Evolutionary conservation across 2,329 filamentous ascomycete species (phyloP).

Genomic region (Sporothrix variecibatus): DNA sequence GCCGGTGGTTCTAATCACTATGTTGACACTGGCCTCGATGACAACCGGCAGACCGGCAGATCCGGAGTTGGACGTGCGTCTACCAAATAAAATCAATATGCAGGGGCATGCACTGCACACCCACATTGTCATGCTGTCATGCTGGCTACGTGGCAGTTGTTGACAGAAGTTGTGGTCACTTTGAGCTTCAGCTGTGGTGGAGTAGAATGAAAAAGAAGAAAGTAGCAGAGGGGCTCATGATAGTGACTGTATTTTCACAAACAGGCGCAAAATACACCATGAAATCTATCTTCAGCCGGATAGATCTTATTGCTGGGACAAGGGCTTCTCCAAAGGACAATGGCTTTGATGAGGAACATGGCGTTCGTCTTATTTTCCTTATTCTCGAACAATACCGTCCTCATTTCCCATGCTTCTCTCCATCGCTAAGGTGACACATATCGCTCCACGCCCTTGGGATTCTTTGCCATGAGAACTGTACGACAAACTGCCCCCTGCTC

Average conservation of each 20-base stretch:
- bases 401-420: background rate
- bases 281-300: background rate
- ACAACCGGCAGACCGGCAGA: no score
- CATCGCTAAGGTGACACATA: background rate
- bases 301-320: background rate
- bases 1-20: no score
- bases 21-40: no score
- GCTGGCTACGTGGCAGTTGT: no score
- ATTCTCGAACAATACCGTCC: background rate
- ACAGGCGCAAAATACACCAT: background rate
- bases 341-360: background rate
- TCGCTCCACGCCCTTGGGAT: background rate
- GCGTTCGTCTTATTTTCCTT: background rate
- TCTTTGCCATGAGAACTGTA: background rate
- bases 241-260: background rate
- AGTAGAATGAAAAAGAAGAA: background rate
- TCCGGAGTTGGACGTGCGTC: no score
- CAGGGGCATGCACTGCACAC: no score
- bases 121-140: no score
- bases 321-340: background rate
- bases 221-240: background rate
- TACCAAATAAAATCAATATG: no score
- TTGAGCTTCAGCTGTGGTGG: background rate
- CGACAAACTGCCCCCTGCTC: background rate
- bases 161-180: no score